Evolutionary conservation across 108 stramenopile species (phyloP).

Genomic region (Bacterosira constricta): DNA sequence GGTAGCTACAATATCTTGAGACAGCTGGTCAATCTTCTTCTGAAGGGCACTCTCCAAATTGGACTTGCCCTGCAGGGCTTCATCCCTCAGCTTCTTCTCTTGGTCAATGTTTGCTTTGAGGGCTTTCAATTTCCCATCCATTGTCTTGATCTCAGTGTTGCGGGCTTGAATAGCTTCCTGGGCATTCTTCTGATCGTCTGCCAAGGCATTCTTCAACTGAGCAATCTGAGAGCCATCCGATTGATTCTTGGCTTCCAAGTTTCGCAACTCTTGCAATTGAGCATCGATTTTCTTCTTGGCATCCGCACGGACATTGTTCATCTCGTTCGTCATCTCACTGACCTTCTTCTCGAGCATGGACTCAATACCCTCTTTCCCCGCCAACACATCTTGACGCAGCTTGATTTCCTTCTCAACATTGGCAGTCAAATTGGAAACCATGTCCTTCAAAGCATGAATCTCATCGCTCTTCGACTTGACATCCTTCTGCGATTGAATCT

Average conservation of each 20-base stretch:
- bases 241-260: conserved; percentile 22
- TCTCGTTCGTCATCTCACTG: conserved; percentile 22
- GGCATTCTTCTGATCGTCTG: conserved; percentile 3
- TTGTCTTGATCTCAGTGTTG: conserved; percentile 21
- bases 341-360: conserved; percentile 28
- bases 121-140: conserved; percentile 11
- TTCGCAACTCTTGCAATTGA: conserved; percentile 33
- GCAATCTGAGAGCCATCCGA: conserved; percentile 9
- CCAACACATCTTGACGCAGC: conserved; percentile 13
- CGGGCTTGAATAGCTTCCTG: conserved; percentile 20
- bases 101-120: conserved; percentile 21
- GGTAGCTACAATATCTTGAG: conserved; percentile 7
- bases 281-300: conserved; percentile 18
- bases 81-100: conserved; percentile 28
- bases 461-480: conserved; percentile 23
- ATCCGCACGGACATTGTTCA: conserved; percentile 13
- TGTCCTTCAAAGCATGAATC: conserved; percentile 22
- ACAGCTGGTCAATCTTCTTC: conserved; percentile 28
- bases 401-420: conserved; percentile 24
- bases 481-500: conserved; percentile 7
- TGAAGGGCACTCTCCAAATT: conserved; percentile 37
- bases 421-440: conserved; percentile 15
- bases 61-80: conserved; percentile 37
- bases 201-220: conserved; percentile 15
- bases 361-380: conserved; percentile 21